Evolutionary conservation across 2,329 filamentous ascomycete species (phyloP).

Genomic region (Juglanconis oblonga): DNA sequence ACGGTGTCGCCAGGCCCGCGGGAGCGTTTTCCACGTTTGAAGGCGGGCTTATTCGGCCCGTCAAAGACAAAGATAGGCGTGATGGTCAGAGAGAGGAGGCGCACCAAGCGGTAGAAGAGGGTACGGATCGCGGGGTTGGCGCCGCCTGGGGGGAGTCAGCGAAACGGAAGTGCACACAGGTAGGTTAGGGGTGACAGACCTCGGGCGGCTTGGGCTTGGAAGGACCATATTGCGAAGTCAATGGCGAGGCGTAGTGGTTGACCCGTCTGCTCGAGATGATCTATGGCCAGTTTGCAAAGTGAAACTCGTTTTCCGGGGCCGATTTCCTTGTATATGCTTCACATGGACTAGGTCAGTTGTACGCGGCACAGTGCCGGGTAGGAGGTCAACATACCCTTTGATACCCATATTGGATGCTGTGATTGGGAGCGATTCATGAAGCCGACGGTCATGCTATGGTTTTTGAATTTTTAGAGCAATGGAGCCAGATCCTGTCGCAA

Average conservation of each 20-base stretch:
- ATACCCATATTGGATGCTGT: slow-evolving; percentile 53
- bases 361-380: neutral
- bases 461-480: neutral
- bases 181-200: slow-evolving; percentile 38
- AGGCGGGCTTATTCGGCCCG: slow-evolving; percentile 53
- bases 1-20: slow-evolving; percentile 62
- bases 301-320: slow-evolving; percentile 76
- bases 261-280: slow-evolving; percentile 67
- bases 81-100: slow-evolving; percentile 46
- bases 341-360: neutral
- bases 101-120: slow-evolving; percentile 83
- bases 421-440: neutral
- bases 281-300: slow-evolving; percentile 76
- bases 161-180: slow-evolving; percentile 10
- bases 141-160: slow-evolving; percentile 53
- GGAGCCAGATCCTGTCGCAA: neutral
- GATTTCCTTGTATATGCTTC: slow-evolving; percentile 86
- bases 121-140: slow-evolving; percentile 87
- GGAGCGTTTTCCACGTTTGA: slow-evolving; percentile 83
- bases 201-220: slow-evolving; percentile 81
- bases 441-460: slow-evolving; percentile 10
- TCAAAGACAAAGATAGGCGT: slow-evolving; percentile 54
- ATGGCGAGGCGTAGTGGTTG: slow-evolving; percentile 83
- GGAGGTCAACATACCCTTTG: slow-evolving; percentile 48
- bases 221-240: slow-evolving; percentile 96